Evolutionary conservation across 1,139 yeast genomes (phyloP), one percentile per base, ranked within the genome.

Genomic region (Spencermartinsiella ligniputridi): DNA sequence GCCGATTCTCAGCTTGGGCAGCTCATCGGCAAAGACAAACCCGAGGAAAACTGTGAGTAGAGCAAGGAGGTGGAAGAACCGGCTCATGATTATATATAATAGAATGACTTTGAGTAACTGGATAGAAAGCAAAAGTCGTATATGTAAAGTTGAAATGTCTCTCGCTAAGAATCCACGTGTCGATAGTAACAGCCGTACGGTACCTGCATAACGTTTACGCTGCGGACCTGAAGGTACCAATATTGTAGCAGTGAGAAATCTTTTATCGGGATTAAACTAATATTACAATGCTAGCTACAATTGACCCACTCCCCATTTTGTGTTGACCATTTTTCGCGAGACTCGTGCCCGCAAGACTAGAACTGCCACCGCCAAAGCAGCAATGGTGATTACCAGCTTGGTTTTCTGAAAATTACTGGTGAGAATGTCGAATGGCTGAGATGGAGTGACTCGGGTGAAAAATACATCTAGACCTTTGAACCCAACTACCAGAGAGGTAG

Each of bases 391-490:
- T 9, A 83, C 45, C 43, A 92, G 74, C 55, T 82, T 83, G 13
- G 69, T 58, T 56, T 79, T 83, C 54, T 83, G 89, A 60, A 92
- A 92, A 36, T 72, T 72, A 39, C 74, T 70, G 37, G 81, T 75
- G 58, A 89, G 74, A 48, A 81, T 71, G 64, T 92, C 98, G 66
- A 87, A 90, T 41, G 89, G 86, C 44, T 78, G 76, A 0, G 96
- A 87, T 1, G 97, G 97, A 44, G 85, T 78, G 18, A 85, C 72
- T 43, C 80, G 71, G 0, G 94, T 82, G 60, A 90, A 86, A 67
- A 85, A 90, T 17, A 84, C 65, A 60, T 87, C 95, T 2, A 55
- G 46, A 21, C 64, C 57, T 30, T 87, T 88, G 43, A 76, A 68
- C 19, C 78, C 75, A 52, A 94, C 82, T 1, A 89, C 75, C 30